A percentile compares a stretch with the other conserved stretches of the same genome.
Conservation (phyloP, 352 stramenopile genomes). For the Phytophthora pinifolia region DNA sequence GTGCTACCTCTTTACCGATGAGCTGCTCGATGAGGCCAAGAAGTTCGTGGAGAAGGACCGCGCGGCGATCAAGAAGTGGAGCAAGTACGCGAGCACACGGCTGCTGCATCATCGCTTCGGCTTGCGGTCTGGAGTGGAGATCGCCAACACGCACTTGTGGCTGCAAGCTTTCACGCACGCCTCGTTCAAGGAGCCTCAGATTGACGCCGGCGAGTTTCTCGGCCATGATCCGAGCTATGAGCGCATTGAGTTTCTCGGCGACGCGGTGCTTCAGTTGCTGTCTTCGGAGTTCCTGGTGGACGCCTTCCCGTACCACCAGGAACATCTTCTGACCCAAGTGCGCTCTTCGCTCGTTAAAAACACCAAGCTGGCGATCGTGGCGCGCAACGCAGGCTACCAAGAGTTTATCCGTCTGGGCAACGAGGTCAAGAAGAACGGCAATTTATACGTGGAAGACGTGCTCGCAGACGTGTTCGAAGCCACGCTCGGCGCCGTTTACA, state of each 20-base stretch:
- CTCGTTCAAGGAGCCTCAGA: constrained; percentile 75
- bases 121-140: constrained; percentile 45
- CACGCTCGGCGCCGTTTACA: constrained; percentile 69
- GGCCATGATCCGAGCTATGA: constrained; percentile 75
- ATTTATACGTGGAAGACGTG: constrained; percentile 74
- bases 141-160: constrained; percentile 74
- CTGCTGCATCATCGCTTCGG: constrained; percentile 62
- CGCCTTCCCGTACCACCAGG: constrained; percentile 79
- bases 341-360: constrained; percentile 88
- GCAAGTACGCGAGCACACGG: constrained; percentile 42
- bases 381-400: constrained; percentile 56
- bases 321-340: constrained; percentile 76
- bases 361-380: constrained; percentile 65
- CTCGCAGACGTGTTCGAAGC: constrained; percentile 82
- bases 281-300: constrained; percentile 81
- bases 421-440: constrained; percentile 52
- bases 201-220: constrained; percentile 68
- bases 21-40: constrained; percentile 44
- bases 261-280: constrained; percentile 80
- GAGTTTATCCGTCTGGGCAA: constrained; percentile 76
- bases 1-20: constrained; percentile 58
- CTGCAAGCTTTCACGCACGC: constrained; percentile 75
- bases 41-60: constrained; percentile 58
- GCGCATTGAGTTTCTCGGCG: constrained; percentile 84
- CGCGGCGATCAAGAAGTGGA: constrained; percentile 50